These are phyloP conservation scores for Pythium aquatile DNA, from an alignment of 352 stramenopile genomes.

Conservation along the genomic window DNA sequence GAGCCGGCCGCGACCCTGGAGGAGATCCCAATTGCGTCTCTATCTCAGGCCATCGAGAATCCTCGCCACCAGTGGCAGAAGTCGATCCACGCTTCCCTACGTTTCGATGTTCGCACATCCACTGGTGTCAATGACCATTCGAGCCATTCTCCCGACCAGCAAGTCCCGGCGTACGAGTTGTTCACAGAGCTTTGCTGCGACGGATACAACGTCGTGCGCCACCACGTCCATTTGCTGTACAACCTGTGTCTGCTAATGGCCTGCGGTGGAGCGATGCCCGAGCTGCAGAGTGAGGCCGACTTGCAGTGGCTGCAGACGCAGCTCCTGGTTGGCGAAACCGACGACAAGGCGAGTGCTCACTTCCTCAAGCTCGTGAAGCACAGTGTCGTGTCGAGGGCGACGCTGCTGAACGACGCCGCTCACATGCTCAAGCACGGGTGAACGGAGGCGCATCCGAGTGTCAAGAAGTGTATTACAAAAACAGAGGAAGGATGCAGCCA, in stretches of 20 bases:
- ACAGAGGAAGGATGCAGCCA: background rate
- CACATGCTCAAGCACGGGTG: slow-evolving; percentile 42
- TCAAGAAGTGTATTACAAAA: slow-evolving; percentile 15
- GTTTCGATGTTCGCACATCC: slow-evolving; percentile 3
- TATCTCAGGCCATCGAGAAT: background rate
- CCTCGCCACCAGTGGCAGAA: slow-evolving; percentile 22
- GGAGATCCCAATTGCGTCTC: background rate
- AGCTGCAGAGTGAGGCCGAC: slow-evolving; percentile 35
- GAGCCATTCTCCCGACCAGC: background rate
- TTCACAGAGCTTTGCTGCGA: slow-evolving; percentile 28
- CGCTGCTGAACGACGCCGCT: slow-evolving; percentile 42
- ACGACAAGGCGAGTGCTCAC: slow-evolving; percentile 28
- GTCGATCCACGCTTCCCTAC: slow-evolving; percentile 26
- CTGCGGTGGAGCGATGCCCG: slow-evolving; percentile 31
- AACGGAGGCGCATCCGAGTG: background rate
- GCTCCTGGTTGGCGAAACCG: slow-evolving; percentile 30
- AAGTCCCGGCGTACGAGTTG: slow-evolving; percentile 23
- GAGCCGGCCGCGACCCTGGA: background rate
- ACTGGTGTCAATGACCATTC: background rate
- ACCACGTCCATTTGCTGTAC: slow-evolving; percentile 33
- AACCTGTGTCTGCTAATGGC: slow-evolving; percentile 38
- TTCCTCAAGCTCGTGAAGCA: slow-evolving; percentile 43
- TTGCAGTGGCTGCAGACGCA: slow-evolving; percentile 34
- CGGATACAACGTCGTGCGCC: slow-evolving; percentile 35
- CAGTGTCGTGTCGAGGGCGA: slow-evolving; percentile 33